phyloP scores from a whole-genome alignment of 1,284 basidiomycete genomes.

The Austropuccinia psidii region DNA sequence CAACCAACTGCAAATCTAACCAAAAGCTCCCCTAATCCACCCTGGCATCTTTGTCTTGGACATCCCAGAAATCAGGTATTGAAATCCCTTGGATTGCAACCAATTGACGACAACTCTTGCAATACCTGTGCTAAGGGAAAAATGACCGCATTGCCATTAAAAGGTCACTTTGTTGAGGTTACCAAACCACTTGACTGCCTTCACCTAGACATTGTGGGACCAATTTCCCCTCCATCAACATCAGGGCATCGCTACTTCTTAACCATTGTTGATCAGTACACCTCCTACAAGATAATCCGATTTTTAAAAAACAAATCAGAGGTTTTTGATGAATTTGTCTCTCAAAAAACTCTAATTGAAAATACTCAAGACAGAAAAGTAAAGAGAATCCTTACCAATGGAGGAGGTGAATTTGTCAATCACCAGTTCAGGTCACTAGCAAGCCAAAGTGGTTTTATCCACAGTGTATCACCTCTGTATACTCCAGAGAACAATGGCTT shows the following conservation, averaged over 20 bases:
- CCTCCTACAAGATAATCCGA: not conserved
- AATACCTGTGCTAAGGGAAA: not conserved
- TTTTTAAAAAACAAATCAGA: not conserved
- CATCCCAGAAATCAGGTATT: too few species aligned
- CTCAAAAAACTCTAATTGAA: not conserved
- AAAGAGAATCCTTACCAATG: not conserved
- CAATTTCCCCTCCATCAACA: not conserved
- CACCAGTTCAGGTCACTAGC: not conserved
- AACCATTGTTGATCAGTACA: not conserved
- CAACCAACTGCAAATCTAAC: too few species aligned
- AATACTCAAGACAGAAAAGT: not conserved
- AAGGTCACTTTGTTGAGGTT: not conserved
- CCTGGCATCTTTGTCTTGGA: too few species aligned
- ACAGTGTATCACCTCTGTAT: not conserved
- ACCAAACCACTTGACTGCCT: not conserved
- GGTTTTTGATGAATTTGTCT: not conserved
- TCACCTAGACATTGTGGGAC: not conserved
- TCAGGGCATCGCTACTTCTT: not conserved
- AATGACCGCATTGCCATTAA: not conserved
- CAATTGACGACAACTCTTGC: too few species aligned
- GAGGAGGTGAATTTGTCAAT: not conserved
- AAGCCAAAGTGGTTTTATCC: not conserved
- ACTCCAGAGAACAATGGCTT: not conserved
- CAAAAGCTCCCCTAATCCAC: too few species aligned
- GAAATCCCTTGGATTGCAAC: too few species aligned